phyloP scores from a whole-genome alignment of 257 asterid genomes.

The Capsicum rhomboideum region DNA sequence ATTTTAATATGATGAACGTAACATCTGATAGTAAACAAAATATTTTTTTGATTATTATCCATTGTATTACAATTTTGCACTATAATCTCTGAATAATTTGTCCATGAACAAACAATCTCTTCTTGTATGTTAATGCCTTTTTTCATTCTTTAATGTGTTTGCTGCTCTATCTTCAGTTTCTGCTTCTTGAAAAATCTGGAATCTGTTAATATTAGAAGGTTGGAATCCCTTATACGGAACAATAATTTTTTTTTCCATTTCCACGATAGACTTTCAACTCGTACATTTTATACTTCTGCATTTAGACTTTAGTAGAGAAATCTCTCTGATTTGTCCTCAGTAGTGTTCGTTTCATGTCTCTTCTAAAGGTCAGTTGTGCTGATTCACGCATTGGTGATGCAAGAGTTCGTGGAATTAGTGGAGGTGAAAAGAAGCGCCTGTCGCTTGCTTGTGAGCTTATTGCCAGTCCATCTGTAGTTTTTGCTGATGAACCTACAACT shows the following conservation, averaged over 20 bases:
- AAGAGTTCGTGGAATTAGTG: constrained; percentile 96
- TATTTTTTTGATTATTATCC: background rate
- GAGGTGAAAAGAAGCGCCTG: constrained; percentile 94
- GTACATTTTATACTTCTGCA: background rate
- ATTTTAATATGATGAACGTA: background rate
- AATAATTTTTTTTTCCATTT: no score
- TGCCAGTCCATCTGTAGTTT: constrained; percentile 95
- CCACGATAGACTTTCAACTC: no score
- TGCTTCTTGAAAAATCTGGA: background rate
- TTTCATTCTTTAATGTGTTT: background rate
- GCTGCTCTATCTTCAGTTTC: background rate
- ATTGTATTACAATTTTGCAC: background rate
- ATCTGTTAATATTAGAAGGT: background rate
- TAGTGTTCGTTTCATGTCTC: constrained; percentile 15
- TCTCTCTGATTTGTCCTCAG: constrained; percentile 1
- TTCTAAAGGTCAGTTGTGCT: constrained; percentile 76
- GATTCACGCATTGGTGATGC: constrained; percentile 96
- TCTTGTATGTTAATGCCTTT: background rate
- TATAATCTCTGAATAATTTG: background rate
- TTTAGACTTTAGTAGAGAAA: background rate
- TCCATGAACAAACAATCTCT: background rate
- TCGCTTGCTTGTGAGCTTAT: constrained; percentile 95
- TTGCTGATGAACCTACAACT: constrained; percentile 98
- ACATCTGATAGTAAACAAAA: background rate
- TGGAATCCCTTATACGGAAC: no score